Evolutionary conservation across 2,329 filamentous ascomycete genomes (phyloP), one percentile per base, ranked within the genome.

Genomic region (Penicillium vulpinum): DNA sequence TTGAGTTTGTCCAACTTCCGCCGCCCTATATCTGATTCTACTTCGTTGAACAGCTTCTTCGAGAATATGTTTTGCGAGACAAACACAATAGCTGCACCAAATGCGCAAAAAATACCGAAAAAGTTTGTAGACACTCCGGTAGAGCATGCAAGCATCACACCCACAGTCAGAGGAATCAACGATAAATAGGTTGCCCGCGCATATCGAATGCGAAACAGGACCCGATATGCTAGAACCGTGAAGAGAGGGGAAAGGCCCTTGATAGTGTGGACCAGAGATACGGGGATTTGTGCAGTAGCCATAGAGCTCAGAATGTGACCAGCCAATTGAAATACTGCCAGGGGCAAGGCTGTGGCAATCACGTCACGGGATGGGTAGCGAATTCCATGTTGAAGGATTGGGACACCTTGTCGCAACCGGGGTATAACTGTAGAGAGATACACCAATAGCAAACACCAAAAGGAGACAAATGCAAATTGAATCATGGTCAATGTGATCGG

Each of bases 1-100:
- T 99, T 99, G 39, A 99, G 85, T 77, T 99, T 99, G 78, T 99
- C 94, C 18, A 97, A 83, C 76, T 96, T 97, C 60, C 87, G 86
- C 41, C 84, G 83, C 13, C 81, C 76, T 0, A 80, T 77, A 52
- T 96, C 91, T 8, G 87, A 85, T 75, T 97, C 88, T 7, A 91
- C 91, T 71, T 97, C 92, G 73, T 97, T 99, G 81, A 99, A 99
- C 10, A 99, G 86, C 63, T 91, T 91, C 77, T 99, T 99, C 21
- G 93, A 97, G 64, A 97, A 96, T 56, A 99, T 99, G 71, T 99
- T 99, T 72, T 99, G 94, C 0, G 92, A 94, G 35, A 99, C 94
- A 70, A 99, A 99, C 62, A 97, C 89, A 54, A 97, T 80, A 8
- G 94, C 91, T n/a, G 91, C 92, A 33, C 91, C 80, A 36, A 99